Evolutionary conservation across 345 rosid species (phyloP).

Genomic region (Populus euphratica): DNA sequence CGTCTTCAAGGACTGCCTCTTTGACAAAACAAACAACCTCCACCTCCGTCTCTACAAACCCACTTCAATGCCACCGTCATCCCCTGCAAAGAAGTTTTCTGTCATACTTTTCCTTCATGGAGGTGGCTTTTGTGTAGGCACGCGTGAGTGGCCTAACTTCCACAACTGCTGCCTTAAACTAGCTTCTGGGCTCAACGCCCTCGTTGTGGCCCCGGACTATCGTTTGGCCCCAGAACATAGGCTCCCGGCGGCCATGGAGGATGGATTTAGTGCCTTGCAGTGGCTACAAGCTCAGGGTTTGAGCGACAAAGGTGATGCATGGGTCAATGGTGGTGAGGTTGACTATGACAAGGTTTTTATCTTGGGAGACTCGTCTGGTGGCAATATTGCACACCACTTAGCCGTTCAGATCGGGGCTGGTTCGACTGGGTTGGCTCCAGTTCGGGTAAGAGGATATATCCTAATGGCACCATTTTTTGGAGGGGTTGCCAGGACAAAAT

Average conservation of each 20-base stretch:
- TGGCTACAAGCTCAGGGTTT: slow-evolving; percentile 54
- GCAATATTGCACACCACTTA: slow-evolving; percentile 78
- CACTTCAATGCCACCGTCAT: not conserved
- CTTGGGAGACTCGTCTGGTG: slow-evolving; percentile 86
- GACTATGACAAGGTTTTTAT: slow-evolving; percentile 62
- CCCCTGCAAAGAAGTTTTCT: slow-evolving; percentile 7
- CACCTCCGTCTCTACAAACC: slow-evolving; percentile 66
- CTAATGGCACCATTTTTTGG: slow-evolving; percentile 87
- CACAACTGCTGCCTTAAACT: slow-evolving; percentile 69
- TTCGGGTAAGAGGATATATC: slow-evolving; percentile 68
- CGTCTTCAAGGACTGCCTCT: slow-evolving; percentile 52
- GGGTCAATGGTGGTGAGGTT: slow-evolving; percentile 35
- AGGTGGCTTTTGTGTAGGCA: slow-evolving; percentile 84
- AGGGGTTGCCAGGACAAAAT: slow-evolving; percentile 64
- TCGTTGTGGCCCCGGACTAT: slow-evolving; percentile 67
- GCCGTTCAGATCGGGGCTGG: slow-evolving; percentile 52
- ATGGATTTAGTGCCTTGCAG: slow-evolving; percentile 36
- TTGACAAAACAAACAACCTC: slow-evolving; percentile 45
- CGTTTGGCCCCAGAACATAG: slow-evolving; percentile 77
- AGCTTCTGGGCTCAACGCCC: slow-evolving; percentile 51
- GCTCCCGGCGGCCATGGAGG: slow-evolving; percentile 77
- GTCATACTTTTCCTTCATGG: slow-evolving; percentile 52
- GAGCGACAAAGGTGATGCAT: slow-evolving; percentile 29
- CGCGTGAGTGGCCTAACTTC: slow-evolving; percentile 64
- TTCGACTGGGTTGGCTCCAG: slow-evolving; percentile 43